Conservation (phyloP, 1,284 basidiomycete genomes). For the Cutaneotrichosporon cutaneum region DNA sequence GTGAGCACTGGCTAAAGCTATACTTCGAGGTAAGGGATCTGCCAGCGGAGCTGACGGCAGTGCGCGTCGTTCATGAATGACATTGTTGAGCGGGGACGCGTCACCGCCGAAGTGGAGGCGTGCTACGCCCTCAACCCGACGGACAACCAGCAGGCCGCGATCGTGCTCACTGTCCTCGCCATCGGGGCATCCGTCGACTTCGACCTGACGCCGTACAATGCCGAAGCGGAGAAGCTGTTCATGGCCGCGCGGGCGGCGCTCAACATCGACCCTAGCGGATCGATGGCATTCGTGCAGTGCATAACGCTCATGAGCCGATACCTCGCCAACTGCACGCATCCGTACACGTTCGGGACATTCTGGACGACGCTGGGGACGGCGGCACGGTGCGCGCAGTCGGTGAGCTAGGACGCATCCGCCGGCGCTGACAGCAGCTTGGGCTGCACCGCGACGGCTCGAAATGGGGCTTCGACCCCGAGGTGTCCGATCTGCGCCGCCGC, state of each 20-base stretch:
- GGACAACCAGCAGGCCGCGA: conserved; percentile 22
- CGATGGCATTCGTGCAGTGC: conserved; percentile 20
- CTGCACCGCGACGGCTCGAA: background rate
- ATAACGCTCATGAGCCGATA: conserved; percentile 22
- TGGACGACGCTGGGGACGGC: conserved; percentile 24
- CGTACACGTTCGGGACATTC: conserved; percentile 7
- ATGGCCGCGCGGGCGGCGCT: conserved; percentile 17
- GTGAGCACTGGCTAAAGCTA: background rate
- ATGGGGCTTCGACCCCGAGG: background rate
- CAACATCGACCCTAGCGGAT: conserved; percentile 17
- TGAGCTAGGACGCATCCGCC: background rate
- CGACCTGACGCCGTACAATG: conserved; percentile 18
- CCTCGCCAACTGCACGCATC: conserved; percentile 9
- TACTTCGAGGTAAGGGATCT: conserved; percentile 13
- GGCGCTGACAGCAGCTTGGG: background rate
- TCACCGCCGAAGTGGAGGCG: conserved; percentile 5
- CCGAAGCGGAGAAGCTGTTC: conserved; percentile 14
- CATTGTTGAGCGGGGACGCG: conserved; percentile 14
- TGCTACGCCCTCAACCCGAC: conserved; percentile 7
- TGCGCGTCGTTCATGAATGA: conserved; percentile 18
- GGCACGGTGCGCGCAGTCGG: conserved; percentile 17
- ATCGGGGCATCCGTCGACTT: conserved; percentile 23
- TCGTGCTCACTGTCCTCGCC: conserved; percentile 23
- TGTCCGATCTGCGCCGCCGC: background rate
- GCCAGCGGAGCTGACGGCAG: background rate